Evolutionary conservation across 176 grass and related monocot genomes (phyloP), one percentile per base, ranked within the genome.

Genomic region (Miscanthus lutarioriparius): DNA sequence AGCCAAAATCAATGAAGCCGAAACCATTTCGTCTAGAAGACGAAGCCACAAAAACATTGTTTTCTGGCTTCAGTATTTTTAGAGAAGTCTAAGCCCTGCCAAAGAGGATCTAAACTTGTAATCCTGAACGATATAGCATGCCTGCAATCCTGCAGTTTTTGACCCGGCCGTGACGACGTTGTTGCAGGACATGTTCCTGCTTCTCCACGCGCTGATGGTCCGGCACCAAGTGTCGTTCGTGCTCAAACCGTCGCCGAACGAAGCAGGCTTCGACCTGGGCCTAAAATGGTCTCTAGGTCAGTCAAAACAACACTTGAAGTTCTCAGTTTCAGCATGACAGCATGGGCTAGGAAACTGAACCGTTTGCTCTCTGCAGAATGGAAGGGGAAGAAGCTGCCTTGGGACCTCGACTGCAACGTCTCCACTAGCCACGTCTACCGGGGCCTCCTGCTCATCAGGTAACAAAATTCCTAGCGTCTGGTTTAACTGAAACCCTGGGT

Each of bases 401-500:
- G 92, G 79, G 85, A 72, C 74, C 33, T 91, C 17, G 87, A 87
- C 83, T 95, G 88, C 68, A 80, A 64, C 26, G 49, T 98, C 22
- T 59, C 86, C 8, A 89, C 87, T 10, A 66, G 27, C 74, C 93
- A 92, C 81, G 28, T 49, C n/a, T 98, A 92, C 74, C 82, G 78
- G 33, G 96, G 96, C 59, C 33, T 80, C 25, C 4, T 93, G 74
- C 64, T 90, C 40, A 19, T 98, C 45, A 92, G 83, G 96, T 95
- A 81, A 19, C 28, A 71, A 1, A 32, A 32, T 32, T 45, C 1
- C 43, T 45, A 14, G 0, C 43, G 43, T 45, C 41, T 44, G 41
- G 41, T 44, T 44, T 47, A 4, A 47, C 13, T 14, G 44, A 15
- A 47, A 47, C 44, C 1, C 3, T 15, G 13, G 44, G 44, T 1